phyloP scores from a whole-genome alignment of 306 rosid species.

The Pueraria montana region DNA sequence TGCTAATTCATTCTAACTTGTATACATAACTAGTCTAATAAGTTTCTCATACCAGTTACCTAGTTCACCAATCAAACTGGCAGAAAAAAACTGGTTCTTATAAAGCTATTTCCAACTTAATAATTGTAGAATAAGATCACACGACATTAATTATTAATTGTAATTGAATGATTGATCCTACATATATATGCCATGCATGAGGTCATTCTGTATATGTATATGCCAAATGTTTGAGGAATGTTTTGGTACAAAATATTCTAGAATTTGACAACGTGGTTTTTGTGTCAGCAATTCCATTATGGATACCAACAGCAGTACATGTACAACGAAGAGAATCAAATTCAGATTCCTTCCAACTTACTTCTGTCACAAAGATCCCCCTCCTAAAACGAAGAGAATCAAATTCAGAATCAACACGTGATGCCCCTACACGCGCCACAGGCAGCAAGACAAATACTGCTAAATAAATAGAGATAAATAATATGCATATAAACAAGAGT shows the following conservation, averaged over 20 bases:
- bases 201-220: background rate
- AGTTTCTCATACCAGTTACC: background rate
- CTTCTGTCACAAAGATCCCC: constrained; percentile 43
- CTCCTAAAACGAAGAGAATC: too few relatives aligned
- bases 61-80: background rate
- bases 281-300: constrained; percentile 43
- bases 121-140: background rate
- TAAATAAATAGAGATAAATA: constrained; percentile 23
- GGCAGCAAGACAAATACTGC: background rate
- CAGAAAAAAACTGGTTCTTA: background rate
- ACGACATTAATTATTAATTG: background rate
- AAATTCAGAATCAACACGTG: too few relatives aligned
- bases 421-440: too few relatives aligned
- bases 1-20: background rate
- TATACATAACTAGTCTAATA: background rate
- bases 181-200: background rate
- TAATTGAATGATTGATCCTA: background rate
- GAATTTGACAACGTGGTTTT: constrained; percentile 33
- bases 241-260: constrained; percentile 6
- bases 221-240: constrained; percentile 22
- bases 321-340: constrained; percentile 47
- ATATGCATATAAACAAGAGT: background rate
- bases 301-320: constrained; percentile 2
- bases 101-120: background rate
- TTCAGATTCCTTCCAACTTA: constrained; percentile 47